Conservation (phyloP, 2,329 filamentous ascomycete species). For the Sporothrix protearum region DNA sequence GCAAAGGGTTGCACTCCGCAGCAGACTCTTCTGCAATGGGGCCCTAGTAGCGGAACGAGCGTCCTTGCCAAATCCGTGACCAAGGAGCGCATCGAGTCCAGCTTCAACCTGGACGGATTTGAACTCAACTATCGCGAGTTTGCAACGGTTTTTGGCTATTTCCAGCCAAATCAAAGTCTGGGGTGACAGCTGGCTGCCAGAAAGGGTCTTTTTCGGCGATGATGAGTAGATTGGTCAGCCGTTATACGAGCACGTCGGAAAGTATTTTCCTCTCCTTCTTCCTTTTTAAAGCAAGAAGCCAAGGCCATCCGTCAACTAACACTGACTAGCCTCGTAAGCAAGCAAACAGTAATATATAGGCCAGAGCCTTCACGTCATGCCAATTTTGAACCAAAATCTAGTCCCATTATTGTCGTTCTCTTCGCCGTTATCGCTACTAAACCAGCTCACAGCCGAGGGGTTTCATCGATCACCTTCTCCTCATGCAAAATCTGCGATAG, state of each 20-base stretch:
- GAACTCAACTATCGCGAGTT: slow-evolving; percentile 70
- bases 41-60: slow-evolving; percentile 72
- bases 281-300: no score
- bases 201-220: slow-evolving; percentile 79
- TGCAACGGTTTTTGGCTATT: slow-evolving; percentile 60
- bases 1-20: slow-evolving; percentile 65
- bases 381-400: background rate
- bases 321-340: background rate
- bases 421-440: background rate
- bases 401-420: background rate
- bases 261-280: no score
- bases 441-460: background rate
- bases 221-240: slow-evolving; percentile 56
- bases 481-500: slow-evolving; percentile 26
- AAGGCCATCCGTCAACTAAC: background rate
- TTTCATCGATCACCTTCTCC: slow-evolving; percentile 30
- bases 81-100: slow-evolving; percentile 67
- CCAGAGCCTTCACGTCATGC: no score
- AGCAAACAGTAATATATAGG: background rate
- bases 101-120: slow-evolving; percentile 67
- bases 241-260: background rate
- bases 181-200: slow-evolving; percentile 67
- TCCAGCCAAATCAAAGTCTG: slow-evolving; percentile 80
- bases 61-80: slow-evolving; percentile 85
- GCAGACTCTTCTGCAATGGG: slow-evolving; percentile 78